These are phyloP conservation scores for Camelina laxa DNA, from an alignment of 345 rosid genomes.

Conservation along the genomic window DNA sequence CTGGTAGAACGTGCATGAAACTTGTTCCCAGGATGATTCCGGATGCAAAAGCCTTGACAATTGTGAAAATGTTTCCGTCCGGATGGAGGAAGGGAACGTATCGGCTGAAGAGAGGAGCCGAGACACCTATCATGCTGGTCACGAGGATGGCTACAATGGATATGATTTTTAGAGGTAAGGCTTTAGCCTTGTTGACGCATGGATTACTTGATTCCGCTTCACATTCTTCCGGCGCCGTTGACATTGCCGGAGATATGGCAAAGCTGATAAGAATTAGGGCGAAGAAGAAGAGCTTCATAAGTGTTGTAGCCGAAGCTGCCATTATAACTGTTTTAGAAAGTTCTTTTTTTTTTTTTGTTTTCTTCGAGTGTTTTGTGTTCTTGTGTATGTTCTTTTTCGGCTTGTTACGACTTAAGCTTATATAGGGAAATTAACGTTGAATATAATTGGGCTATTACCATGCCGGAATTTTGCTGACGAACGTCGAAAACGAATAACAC, in stretches of 20 bases:
- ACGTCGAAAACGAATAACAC: too few relatives aligned
- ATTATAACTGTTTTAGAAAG: background rate
- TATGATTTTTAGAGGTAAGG: slow-evolving; percentile 57
- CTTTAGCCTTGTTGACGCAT: slow-evolving; percentile 56
- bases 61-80: slow-evolving; percentile 52
- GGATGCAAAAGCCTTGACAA: slow-evolving; percentile 65
- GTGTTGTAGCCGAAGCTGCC: slow-evolving; percentile 20
- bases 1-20: slow-evolving; percentile 80
- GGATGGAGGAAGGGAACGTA: slow-evolving; percentile 66
- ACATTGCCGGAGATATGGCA: slow-evolving; percentile 19
- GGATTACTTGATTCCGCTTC: slow-evolving; percentile 25
- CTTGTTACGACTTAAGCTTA: slow-evolving; percentile 5
- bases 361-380: background rate
- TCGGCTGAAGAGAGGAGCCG: slow-evolving; percentile 55
- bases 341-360: slow-evolving; percentile 10
- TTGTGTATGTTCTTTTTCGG: background rate
- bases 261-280: slow-evolving; percentile 10
- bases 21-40: slow-evolving; percentile 79
- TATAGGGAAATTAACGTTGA: background rate
- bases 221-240: slow-evolving; percentile 38
- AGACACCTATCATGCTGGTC: slow-evolving; percentile 70
- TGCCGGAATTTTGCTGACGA: too few relatives aligned
- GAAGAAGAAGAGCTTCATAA: slow-evolving; percentile 25
- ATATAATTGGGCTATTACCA: too few relatives aligned
- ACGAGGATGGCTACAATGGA: slow-evolving; percentile 56